These are phyloP conservation scores for Basidiobolus meristosporus DNA, from an alignment of 371 early-diverging fungal species.

Conservation along the genomic window DNA sequence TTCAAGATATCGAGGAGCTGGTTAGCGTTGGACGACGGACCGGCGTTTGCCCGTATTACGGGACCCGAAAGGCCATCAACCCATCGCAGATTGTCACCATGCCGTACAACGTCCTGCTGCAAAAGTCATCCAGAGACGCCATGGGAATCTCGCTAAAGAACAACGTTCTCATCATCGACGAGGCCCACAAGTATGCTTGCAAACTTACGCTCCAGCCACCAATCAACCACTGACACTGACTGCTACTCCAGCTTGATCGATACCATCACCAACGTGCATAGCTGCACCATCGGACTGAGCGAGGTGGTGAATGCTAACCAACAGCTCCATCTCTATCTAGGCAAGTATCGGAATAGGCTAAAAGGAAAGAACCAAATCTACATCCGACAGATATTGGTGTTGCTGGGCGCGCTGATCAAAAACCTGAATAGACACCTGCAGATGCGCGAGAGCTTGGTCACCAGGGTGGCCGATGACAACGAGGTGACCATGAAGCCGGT, in stretches of 20 bases:
- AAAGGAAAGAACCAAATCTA: slow-evolving; percentile 54
- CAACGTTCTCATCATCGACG: slow-evolving; percentile 71
- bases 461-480: background rate
- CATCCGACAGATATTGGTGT: slow-evolving; percentile 41
- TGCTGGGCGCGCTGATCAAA: slow-evolving; percentile 15
- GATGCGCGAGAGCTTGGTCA: slow-evolving; percentile 9
- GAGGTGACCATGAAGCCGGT: slow-evolving; percentile 6
- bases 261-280: slow-evolving; percentile 39
- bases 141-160: slow-evolving; percentile 48
- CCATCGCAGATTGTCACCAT: slow-evolving; percentile 57
- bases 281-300: too few relatives aligned
- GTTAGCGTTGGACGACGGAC: slow-evolving; percentile 35
- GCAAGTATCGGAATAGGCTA: slow-evolving; percentile 43
- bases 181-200: slow-evolving; percentile 52
- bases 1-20: slow-evolving; percentile 78
- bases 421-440: background rate
- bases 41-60: slow-evolving; percentile 82
- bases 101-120: slow-evolving; percentile 74
- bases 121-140: slow-evolving; percentile 49
- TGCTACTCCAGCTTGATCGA: slow-evolving; percentile 22
- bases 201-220: too few relatives aligned
- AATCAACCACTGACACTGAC: background rate
- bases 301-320: too few relatives aligned
- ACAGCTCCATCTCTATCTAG: slow-evolving; percentile 22
- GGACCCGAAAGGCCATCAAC: slow-evolving; percentile 35